Base-by-base conservation (phyloP, 768 basidiomycete species). In the Mycena floridula region DNA sequence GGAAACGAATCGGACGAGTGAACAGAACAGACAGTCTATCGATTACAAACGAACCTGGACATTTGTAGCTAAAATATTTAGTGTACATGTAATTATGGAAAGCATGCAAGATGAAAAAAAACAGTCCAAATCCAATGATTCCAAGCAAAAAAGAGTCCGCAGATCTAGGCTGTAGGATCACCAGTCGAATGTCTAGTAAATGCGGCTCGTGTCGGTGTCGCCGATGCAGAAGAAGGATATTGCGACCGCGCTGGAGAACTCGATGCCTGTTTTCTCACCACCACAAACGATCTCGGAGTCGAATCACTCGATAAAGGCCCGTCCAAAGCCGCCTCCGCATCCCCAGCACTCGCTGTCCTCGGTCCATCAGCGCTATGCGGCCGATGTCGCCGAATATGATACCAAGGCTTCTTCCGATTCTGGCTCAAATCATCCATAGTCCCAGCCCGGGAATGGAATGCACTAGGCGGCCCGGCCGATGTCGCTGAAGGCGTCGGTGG, bases 351-450 rank as follows among this genome's bases (percentile, higher is more conserved):
- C 32, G 59, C 37, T 6, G 62, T 54, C n/a, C 55, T 61, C 45
- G 62, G 64, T 5, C 71, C 70, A 36, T 78, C 77, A 47, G 73
- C 80, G 52, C 81, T 83, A 48, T 81, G 74, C 25, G 75, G 72
- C 40, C 84, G 72, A 55, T 68, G 70, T 47, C 79, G 72, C 26
- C 79, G 68, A 18, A 85, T 57, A 43, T 77, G 76, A 56, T 78
- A 85, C 85, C 85, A 88, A n/a, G 72, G 72, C 55, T 73, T 81
- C 70, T 80, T 84, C 66, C 68, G 82, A 25, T 73, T 72, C 50
- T 72, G 72, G 38, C 59, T n/a, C n/a, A n/a, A n/a, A n/a, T n/a
- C n/a, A n/a, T n/a, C n/a, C n/a, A n/a, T n/a, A n/a, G n/a, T n/a
- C n/a, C n/a, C n/a, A n/a, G n/a, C n/a, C n/a, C n/a, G n/a, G n/a